Conservation (phyloP, 345 rosid species). For the Salix purpurea region DNA sequence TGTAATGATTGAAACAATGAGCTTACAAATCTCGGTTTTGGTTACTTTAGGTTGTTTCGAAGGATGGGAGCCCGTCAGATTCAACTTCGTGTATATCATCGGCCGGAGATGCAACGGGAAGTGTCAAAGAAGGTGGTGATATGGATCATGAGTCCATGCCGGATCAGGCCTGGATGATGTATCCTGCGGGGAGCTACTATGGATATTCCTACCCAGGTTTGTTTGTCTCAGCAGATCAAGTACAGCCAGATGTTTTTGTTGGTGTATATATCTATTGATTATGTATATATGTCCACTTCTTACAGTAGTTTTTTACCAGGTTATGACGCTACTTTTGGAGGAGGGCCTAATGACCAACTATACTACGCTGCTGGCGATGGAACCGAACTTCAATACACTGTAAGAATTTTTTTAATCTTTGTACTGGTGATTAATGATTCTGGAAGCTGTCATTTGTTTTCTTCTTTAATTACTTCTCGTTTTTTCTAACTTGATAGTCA, state of each 20-base stretch:
- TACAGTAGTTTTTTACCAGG: slow-evolving; percentile 28
- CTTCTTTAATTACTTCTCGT: not conserved
- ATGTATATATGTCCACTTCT: slow-evolving; percentile 3
- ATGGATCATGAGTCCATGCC: slow-evolving; percentile 28
- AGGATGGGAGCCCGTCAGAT: slow-evolving; percentile 32
- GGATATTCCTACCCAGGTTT: slow-evolving; percentile 49
- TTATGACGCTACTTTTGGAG: slow-evolving; percentile 34
- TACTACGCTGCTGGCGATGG: slow-evolving; percentile 38
- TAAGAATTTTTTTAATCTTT: slow-evolving; percentile 15
- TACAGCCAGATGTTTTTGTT: not conserved
- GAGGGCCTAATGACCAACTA: slow-evolving; percentile 31
- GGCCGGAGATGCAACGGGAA: slow-evolving; percentile 11
- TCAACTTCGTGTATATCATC: slow-evolving; percentile 24
- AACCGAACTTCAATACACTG: slow-evolving; percentile 44
- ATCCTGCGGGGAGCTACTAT: slow-evolving; percentile 31
- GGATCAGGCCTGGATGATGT: slow-evolving; percentile 22
- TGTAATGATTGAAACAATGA: too few species aligned
- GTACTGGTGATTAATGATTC: not conserved
- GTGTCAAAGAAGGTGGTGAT: slow-evolving; percentile 11
- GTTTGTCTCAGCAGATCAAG: slow-evolving; percentile 5
- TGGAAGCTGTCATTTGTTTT: not conserved
- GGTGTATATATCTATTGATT: not conserved
- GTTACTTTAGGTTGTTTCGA: slow-evolving; percentile 20
- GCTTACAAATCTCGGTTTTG: not conserved
- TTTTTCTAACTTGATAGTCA: too few species aligned